phyloP scores from a whole-genome alignment of 768 basidiomycete species.

The Cubamyces sp. region DNA sequence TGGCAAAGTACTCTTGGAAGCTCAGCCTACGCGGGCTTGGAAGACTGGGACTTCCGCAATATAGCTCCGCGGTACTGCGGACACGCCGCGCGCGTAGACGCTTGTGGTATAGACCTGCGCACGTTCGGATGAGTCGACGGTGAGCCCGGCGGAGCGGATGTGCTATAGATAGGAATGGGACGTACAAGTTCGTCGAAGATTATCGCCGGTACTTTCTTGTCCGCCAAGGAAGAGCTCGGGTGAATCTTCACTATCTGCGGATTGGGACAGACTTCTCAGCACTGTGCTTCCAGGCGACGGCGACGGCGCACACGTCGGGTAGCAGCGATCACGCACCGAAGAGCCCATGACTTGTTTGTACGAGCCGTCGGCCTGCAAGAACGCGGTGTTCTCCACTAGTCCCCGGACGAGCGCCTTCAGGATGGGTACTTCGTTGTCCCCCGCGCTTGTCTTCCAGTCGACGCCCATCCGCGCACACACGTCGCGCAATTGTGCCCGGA shows the following conservation, averaged over 20 bases:
- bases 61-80: slow-evolving; percentile 68
- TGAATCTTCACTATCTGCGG: slow-evolving; percentile 81
- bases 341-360: slow-evolving; percentile 85
- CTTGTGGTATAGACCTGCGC: slow-evolving; percentile 75
- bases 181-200: slow-evolving; percentile 93
- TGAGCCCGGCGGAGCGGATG: background rate
- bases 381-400: slow-evolving; percentile 80
- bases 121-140: background rate
- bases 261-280: no score
- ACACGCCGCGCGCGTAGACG: slow-evolving; percentile 92
- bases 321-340: slow-evolving; percentile 45
- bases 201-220: slow-evolving; percentile 84
- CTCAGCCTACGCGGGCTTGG: slow-evolving; percentile 15
- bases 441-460: slow-evolving; percentile 60
- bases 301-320: background rate
- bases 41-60: slow-evolving; percentile 37
- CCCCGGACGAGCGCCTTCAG: slow-evolving; percentile 76
- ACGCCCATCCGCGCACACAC: slow-evolving; percentile 64
- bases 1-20: background rate
- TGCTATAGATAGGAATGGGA: slow-evolving; percentile 1
- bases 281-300: background rate
- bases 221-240: slow-evolving; percentile 80
- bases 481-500: slow-evolving; percentile 75
- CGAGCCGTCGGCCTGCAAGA: slow-evolving; percentile 81
- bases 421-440: slow-evolving; percentile 65